These are phyloP conservation scores for Periconia sp. DNA, from an alignment of 2,329 filamentous ascomycete genomes.

Conservation along the genomic window DNA sequence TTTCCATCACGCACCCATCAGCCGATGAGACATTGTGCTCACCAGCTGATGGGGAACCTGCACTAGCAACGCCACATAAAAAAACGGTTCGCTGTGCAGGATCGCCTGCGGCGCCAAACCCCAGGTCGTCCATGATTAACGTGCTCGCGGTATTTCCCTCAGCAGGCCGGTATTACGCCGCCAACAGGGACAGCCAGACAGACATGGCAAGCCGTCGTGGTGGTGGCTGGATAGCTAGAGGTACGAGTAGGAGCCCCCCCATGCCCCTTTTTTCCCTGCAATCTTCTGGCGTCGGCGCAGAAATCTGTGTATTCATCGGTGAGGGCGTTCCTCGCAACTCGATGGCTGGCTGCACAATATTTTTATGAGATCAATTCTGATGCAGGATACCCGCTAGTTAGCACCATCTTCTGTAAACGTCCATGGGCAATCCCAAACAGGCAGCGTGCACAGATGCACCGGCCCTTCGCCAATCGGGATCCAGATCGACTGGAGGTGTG, in stretches of 20 bases:
- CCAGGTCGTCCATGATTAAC: not conserved
- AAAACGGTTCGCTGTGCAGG: not conserved
- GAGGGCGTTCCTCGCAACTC: conserved; percentile 1
- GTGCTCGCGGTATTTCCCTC: not conserved
- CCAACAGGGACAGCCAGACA: not conserved
- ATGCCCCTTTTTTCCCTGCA: not conserved
- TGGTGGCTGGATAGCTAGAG: not conserved
- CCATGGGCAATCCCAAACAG: conserved; percentile 10
- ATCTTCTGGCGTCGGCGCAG: not conserved
- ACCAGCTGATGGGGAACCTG: not conserved
- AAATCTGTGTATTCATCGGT: conserved; percentile 3
- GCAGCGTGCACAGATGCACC: conserved; percentile 23
- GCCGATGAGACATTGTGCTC: conserved; percentile 17
- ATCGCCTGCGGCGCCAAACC: conserved; percentile 25
- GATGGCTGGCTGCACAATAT: not conserved
- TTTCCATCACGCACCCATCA: conserved; percentile 17
- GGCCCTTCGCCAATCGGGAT: conserved; percentile 36
- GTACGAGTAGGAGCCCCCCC: too few species aligned
- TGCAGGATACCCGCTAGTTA: not conserved
- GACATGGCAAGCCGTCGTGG: not conserved
- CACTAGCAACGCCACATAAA: not conserved
- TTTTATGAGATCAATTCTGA: not conserved
- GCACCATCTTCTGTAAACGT: not conserved
- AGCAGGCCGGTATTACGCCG: not conserved
- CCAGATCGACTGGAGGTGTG: conserved; percentile 26